Evolutionary conservation across 345 rosid genomes (phyloP).

Genomic region (Linum trigynum): DNA sequence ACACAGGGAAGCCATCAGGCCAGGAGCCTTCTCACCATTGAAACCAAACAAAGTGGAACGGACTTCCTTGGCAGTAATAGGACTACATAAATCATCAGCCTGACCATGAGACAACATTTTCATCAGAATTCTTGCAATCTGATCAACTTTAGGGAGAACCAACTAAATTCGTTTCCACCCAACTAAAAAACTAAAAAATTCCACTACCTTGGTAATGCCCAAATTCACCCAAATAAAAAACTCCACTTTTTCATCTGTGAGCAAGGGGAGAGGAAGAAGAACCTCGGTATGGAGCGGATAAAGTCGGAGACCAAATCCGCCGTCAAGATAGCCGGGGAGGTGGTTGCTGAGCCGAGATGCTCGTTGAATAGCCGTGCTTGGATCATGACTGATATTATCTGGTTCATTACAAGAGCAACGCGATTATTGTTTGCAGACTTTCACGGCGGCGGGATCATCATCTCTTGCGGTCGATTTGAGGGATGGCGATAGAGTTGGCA

Average conservation of each 20-base stretch:
- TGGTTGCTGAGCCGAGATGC: conserved; percentile 33
- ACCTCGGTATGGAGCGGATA: conserved; percentile 54
- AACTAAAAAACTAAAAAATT: conserved; percentile 58
- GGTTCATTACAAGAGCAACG: background rate
- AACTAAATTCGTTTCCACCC: conserved; percentile 43
- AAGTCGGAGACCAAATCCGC: conserved; percentile 41
- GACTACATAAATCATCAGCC: too few relatives aligned
- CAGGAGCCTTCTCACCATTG: too few relatives aligned
- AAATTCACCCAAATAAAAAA: conserved; percentile 39
- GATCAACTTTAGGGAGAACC: too few relatives aligned
- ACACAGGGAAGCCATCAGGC: too few relatives aligned
- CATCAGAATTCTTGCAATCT: too few relatives aligned
- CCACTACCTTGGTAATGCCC: conserved; percentile 52
- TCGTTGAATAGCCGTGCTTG: conserved; percentile 57
- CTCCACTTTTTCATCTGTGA: conserved; percentile 63
- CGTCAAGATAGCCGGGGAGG: conserved; percentile 25
- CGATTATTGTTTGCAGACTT: background rate
- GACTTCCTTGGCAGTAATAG: too few relatives aligned
- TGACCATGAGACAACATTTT: too few relatives aligned
- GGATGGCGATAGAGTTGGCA: too few relatives aligned
- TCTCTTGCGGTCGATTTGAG: too few relatives aligned
- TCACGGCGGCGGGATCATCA: background rate
- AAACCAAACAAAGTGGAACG: too few relatives aligned
- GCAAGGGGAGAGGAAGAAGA: conserved; percentile 65
- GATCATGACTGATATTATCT: conserved; percentile 29